phyloP scores from a whole-genome alignment of 257 asterid species.

The Penstemon newberryi region DNA sequence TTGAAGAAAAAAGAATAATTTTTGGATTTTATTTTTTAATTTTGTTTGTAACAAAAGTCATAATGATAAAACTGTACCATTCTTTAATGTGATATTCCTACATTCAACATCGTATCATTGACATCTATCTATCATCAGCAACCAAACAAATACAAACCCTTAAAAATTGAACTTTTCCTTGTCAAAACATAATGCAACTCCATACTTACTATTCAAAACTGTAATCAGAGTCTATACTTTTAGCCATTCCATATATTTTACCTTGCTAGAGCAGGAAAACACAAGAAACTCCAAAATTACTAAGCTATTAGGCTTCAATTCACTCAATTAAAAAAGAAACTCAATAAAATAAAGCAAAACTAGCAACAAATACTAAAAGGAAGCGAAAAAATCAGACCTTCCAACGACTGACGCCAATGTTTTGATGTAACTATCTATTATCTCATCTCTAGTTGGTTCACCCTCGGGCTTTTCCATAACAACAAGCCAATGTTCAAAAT shows the following conservation, averaged over 20 bases:
- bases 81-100: neutral
- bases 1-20: too few relatives aligned
- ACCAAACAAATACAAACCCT: neutral
- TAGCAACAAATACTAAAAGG: neutral
- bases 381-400: constrained; percentile 46
- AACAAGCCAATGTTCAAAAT: constrained; percentile 97
- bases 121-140: neutral
- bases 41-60: too few relatives aligned
- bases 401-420: constrained; percentile 73
- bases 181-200: neutral
- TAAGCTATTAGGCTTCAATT: too few relatives aligned
- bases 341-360: neutral
- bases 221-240: neutral
- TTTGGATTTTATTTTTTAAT: too few relatives aligned
- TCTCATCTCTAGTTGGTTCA: constrained; percentile 73
- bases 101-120: neutral
- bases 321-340: neutral
- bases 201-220: neutral
- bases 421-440: constrained; percentile 69
- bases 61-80: neutral
- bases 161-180: neutral
- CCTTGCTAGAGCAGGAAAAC: neutral
- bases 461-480: constrained; percentile 89
- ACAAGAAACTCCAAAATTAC: too few relatives aligned
- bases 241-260: neutral